phyloP scores from a whole-genome alignment of 345 rosid genomes.

The Eucalyptus fibrosa region DNA sequence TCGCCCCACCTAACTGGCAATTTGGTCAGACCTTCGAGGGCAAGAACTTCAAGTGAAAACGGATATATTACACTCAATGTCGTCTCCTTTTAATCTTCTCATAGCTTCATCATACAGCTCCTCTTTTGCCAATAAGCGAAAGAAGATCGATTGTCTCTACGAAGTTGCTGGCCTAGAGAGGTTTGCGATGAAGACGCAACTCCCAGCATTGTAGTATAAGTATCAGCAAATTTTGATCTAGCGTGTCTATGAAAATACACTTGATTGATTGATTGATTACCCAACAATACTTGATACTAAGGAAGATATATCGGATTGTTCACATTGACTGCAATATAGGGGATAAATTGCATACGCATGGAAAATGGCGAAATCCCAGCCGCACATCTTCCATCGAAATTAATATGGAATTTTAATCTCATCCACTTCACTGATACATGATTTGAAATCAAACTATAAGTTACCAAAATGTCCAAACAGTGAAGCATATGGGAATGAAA shows the following conservation, averaged over 20 bases:
- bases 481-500: not conserved
- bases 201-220: not conserved
- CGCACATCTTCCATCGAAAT: not conserved
- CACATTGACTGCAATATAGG: not conserved
- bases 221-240: not conserved
- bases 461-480: not conserved
- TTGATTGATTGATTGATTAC: not conserved
- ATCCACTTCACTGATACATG: not conserved
- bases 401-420: not conserved
- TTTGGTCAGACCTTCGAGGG: conserved; percentile 32
- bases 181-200: not conserved
- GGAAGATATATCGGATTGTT: not conserved
- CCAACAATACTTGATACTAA: not conserved
- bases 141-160: not conserved
- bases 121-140: not conserved
- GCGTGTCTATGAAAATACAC: not conserved
- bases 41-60: conserved; percentile 30
- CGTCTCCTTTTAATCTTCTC: not conserved
- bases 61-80: not conserved
- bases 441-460: not conserved
- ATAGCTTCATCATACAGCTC: not conserved
- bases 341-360: not conserved
- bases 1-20: conserved; percentile 31
- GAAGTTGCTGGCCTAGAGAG: not conserved
- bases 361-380: not conserved